Evolutionary conservation across 805 yeast genomes (phyloP), one percentile per base, ranked within the genome.

Genomic region (Ogataea polymorpha): DNA sequence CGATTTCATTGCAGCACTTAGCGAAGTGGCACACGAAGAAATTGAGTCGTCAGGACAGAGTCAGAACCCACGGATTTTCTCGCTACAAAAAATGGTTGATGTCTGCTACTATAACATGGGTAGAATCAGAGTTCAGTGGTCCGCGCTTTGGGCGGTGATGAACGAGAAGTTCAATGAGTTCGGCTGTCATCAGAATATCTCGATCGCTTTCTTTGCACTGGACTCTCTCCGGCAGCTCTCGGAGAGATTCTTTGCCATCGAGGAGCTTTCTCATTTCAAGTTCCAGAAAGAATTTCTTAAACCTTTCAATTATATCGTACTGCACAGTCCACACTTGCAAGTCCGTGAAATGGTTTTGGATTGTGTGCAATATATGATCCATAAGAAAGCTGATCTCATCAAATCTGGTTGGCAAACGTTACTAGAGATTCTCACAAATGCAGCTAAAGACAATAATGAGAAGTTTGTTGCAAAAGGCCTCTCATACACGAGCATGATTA

Each of bases 21-120:
- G 95, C 4, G 86, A 79, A 44, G 96, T 93, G 20, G 86, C 96
- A 0, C 68, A 79, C 30, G 97, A 90, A 55, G 99, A 93, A 62
- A 88, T 93, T 46, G 89, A 86, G 48, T 83, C 95, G 0, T 84
- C 95, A 1, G 90, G 89, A 6, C 80, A 79, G 55, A 81, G 90
- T 32, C 70, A 75, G 6, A 80, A 86, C 46, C 99, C 98, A 27
- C 74, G 99, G 60, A 82, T 88, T 65, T 95, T 87, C 59, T 86
- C 98, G 0, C 67, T 93, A 48, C 98, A 89, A 58, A 93, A 93
- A 59, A 86, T 93, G 73, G 96, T 93, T 38, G 99, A 95, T 64
- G 95, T 93, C 31, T 91, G 97, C 65, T 91, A 93, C 63, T 93
- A 95, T 69, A 95, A 95, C 61, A 93, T 93, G 97, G 80, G 80